Evolutionary conservation across 805 yeast genomes (phyloP).

Genomic region (Metschnikowia picachoensis): DNA sequence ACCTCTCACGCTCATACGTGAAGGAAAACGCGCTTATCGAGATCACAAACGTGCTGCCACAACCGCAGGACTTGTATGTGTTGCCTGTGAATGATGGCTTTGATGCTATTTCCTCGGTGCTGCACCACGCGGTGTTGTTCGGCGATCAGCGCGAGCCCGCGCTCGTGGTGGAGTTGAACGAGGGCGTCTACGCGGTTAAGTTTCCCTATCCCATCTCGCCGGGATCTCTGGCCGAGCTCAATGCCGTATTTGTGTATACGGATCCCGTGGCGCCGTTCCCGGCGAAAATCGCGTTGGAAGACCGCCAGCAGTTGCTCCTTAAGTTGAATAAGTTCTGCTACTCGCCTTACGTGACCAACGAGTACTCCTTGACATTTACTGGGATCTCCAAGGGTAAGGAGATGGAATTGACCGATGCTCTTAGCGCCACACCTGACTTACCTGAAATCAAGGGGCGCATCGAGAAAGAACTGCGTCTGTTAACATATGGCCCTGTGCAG

Average conservation of each 20-base stretch:
- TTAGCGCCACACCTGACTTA: constrained; percentile 17
- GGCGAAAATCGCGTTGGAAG: constrained; percentile 52
- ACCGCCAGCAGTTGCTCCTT: constrained; percentile 56
- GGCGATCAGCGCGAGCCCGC: constrained; percentile 24
- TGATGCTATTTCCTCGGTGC: constrained; percentile 37
- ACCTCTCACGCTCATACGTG: constrained; percentile 61
- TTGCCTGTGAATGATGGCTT: constrained; percentile 53
- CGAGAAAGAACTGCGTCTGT: constrained; percentile 33
- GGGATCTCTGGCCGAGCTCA: constrained; percentile 47
- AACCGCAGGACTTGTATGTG: constrained; percentile 53
- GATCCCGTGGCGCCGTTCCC: constrained; percentile 60
- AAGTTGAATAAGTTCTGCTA: constrained; percentile 52
- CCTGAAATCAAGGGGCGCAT: constrained; percentile 35
- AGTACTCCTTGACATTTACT: constrained; percentile 41
- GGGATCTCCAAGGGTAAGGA: constrained; percentile 48
- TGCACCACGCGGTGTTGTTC: constrained; percentile 40
- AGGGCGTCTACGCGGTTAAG: constrained; percentile 38
- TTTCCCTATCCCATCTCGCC: constrained; percentile 70
- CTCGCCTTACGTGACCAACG: constrained; percentile 57
- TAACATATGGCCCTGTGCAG: constrained; percentile 55
- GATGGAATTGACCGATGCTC: constrained; percentile 28
- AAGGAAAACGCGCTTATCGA: constrained; percentile 56
- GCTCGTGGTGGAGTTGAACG: constrained; percentile 19
- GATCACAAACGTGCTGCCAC: constrained; percentile 53
- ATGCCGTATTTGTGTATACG: constrained; percentile 46